Percentiles rank a stretch among this genome's conserved stretches.
phyloP scores from a whole-genome alignment of 495 filamentous ascomycete genomes.

The Penicillium psychrofluorescens region DNA sequence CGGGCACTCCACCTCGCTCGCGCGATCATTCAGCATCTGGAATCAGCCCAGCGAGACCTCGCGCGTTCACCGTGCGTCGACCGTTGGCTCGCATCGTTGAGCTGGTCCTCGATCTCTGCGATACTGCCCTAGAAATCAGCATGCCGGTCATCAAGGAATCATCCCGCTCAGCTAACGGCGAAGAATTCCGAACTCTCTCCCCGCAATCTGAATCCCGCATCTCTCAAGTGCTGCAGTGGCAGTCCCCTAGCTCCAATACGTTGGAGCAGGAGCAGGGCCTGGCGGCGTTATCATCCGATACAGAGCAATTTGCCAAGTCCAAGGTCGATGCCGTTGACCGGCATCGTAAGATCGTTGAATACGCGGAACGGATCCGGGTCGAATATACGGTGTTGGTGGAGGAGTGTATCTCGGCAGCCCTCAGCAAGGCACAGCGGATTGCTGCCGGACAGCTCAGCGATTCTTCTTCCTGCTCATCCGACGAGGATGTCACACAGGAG shows the following conservation, averaged over 20 bases:
- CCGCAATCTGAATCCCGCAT: constrained; percentile 92
- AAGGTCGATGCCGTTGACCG: constrained; percentile 92
- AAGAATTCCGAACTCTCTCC: constrained; percentile 81
- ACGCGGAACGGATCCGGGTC: constrained; percentile 87
- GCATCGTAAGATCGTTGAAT: constrained; percentile 89
- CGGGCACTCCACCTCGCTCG: constrained; percentile 61
- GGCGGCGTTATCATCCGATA: constrained; percentile 79
- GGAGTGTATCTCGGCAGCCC: constrained; percentile 87
- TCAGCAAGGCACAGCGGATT: constrained; percentile 83
- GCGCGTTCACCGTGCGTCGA: constrained; percentile 81
- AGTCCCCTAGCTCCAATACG: constrained; percentile 82
- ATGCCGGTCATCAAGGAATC: constrained; percentile 81
- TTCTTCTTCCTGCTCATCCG: constrained; percentile 49
- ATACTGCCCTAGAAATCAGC: constrained; percentile 91
- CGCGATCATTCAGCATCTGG: constrained; percentile 72
- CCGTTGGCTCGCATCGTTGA: constrained; percentile 90
- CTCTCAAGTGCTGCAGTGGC: constrained; percentile 90
- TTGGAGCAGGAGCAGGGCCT: constrained; percentile 93
- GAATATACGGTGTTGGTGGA: constrained; percentile 88
- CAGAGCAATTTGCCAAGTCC: constrained; percentile 67
- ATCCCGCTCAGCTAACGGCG: constrained; percentile 51
- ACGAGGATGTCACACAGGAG: constrained; percentile 37
- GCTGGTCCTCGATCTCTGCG: constrained; percentile 87
- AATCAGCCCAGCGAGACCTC: constrained; percentile 63
- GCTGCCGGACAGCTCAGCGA: constrained; percentile 80